Evolutionary conservation across 2,329 filamentous ascomycete species (phyloP), one percentile per base, ranked within the genome.

Genomic region (Teratosphaeria nubilosa): DNA sequence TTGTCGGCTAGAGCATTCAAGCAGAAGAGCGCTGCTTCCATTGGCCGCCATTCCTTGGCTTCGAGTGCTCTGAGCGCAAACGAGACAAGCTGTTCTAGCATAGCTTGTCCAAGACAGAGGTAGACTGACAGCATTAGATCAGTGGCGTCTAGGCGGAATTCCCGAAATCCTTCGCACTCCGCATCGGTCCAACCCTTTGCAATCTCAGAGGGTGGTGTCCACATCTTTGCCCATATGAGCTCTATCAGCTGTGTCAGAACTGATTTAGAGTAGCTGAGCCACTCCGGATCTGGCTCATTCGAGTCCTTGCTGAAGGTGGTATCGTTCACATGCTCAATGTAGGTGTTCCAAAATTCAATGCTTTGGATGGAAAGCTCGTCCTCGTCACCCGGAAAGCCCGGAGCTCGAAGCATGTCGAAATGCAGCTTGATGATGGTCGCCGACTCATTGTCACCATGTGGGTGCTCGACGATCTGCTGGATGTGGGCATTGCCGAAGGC

Each of bases 261-360:
- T 7, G 76, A 73, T 54, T 84, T 78, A 1, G 86, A 84, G 7
- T 77, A 71, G 7, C 76, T 73, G 54, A 86, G 78, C 85, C 86
- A 90, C 6, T 72, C 64, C 2, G 76, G 72, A 5, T 75, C 72
- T 4, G 72, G 69, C 3, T 74, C 73, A 25, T 66, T 71, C 0
- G 67, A 60, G 58, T 79, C 76, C n/a, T 77, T 77, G 1, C 80
- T 78, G 60, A 78, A 82, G 52, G 81, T 74, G 10, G 87, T 60
- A 78, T 82, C 76, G 85, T 76, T 78, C 13, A 82, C 82, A 55
- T 69, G 67, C 72, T 91, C 88, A 5, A 88, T 82, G 24, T 56
- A 56, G 0, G 83, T 85, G 20, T 83, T 86, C 89, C 90, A 94
- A 69, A 94, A 92, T 66, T 94, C 88, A 14, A 92, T 78, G 0